phyloP scores from a whole-genome alignment of 257 asterid species.

The Solanum rostratum region DNA sequence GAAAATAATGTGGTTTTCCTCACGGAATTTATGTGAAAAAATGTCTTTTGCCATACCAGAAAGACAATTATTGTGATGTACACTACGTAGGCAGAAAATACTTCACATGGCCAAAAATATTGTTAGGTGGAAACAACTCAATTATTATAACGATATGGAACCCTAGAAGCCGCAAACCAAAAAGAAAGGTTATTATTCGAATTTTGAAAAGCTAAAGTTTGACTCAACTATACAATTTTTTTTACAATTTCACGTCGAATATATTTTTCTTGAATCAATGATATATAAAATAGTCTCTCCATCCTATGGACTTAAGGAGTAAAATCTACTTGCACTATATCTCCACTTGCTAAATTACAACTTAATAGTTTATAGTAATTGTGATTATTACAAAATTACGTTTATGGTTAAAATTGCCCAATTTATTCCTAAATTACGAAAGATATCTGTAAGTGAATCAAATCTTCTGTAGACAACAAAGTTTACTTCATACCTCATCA shows the following conservation, averaged over 20 bases:
- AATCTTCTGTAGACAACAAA: background rate
- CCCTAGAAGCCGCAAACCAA: background rate
- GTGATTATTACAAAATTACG: no score
- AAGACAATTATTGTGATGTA: constrained; percentile 7
- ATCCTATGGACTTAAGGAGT: no score
- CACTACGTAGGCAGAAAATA: background rate
- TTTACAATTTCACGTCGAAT: background rate
- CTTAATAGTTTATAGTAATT: no score
- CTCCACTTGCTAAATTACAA: no score
- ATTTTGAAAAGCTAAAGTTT: background rate
- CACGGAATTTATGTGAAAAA: background rate
- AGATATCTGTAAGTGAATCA: no score
- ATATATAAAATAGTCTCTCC: no score
- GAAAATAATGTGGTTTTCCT: background rate
- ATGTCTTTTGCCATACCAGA: background rate
- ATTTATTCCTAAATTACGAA: background rate
- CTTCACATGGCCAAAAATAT: background rate
- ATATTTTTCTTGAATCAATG: background rate
- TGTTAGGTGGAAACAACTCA: background rate
- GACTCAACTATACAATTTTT: background rate
- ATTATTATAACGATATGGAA: background rate
- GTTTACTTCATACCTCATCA: background rate
- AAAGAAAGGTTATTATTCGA: background rate
- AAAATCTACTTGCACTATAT: no score
- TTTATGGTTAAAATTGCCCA: background rate